Percentiles rank a stretch among this genome's conserved stretches.
Conservation (phyloP, 805 yeast species). For the Teunomyces funiuensis region DNA sequence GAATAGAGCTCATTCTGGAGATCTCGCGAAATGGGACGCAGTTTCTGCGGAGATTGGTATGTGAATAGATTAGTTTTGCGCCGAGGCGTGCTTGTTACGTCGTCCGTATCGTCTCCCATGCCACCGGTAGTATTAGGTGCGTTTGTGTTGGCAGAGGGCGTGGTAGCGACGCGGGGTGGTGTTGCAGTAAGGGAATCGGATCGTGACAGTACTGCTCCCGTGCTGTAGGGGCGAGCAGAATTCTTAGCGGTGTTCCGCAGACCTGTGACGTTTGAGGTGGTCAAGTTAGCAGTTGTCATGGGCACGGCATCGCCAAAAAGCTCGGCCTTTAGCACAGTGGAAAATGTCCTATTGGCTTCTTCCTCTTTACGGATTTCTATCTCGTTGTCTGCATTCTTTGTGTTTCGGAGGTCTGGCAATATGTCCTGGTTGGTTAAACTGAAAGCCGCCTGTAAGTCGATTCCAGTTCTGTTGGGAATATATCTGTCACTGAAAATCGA, state of each 20-base stretch:
- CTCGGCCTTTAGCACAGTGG: constrained; percentile 83
- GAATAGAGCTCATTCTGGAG: constrained; percentile 76
- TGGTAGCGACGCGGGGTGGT: constrained; percentile 1
- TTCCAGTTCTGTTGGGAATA: constrained; percentile 84
- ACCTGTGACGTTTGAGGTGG: constrained; percentile 9
- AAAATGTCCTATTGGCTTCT: constrained; percentile 85
- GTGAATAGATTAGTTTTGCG: constrained; percentile 63
- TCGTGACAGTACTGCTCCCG: constrained; percentile 14
- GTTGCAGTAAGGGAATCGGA: constrained; percentile 1
- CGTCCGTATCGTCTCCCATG: constrained; percentile 5
- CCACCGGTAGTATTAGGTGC: constrained; percentile 3
- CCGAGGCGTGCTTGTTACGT: constrained; percentile 37
- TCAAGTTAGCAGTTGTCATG: constrained; percentile 39
- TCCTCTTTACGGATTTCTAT: constrained; percentile 67
- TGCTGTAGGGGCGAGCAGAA: constrained; percentile 15
- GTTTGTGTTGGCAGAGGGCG: constrained; percentile 2
- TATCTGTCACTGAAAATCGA: constrained; percentile 76
- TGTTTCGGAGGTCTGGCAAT: constrained; percentile 32
- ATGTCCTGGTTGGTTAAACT: constrained; percentile 50
- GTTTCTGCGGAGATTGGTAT: constrained; percentile 68
- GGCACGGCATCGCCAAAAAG: constrained; percentile 87
- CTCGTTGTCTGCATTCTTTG: constrained; percentile 49
- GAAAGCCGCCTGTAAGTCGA: constrained; percentile 85
- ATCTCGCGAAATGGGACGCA: constrained; percentile 61
- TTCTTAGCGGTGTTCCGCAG: constrained; percentile 8